Evolutionary conservation across 2,329 filamentous ascomycete genomes (phyloP).

Genomic region (Setomelanomma holmii): DNA sequence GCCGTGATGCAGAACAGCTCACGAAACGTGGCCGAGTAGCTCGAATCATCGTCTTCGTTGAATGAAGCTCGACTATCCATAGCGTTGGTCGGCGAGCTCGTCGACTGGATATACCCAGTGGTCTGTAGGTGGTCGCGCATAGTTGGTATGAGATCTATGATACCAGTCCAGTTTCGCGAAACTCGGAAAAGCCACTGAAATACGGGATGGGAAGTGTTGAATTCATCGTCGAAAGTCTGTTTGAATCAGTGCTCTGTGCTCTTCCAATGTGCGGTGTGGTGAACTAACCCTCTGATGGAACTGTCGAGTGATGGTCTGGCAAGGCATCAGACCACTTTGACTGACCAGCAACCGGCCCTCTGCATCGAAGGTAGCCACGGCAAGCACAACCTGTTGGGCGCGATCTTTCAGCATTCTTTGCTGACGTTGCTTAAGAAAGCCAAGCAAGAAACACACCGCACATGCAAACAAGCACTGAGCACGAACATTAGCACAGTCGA

Average conservation of each 20-base stretch:
- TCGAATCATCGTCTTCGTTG: conserved; percentile 61
- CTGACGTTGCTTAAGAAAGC: conserved; percentile 48
- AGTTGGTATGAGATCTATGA: conserved; percentile 71
- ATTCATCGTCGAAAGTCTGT: conserved; percentile 72
- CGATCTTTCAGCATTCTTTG: conserved; percentile 51
- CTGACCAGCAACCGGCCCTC: conserved; percentile 72
- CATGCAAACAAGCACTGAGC: conserved; percentile 51
- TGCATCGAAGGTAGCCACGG: conserved; percentile 71
- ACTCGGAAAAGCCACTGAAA: conserved; percentile 90
- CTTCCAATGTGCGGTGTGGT: conserved; percentile 63
- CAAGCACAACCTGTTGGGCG: conserved; percentile 62
- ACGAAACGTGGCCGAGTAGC: conserved; percentile 79
- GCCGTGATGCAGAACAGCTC: conserved; percentile 85
- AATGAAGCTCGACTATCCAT: conserved; percentile 27
- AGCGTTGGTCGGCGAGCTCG: conserved; percentile 19
- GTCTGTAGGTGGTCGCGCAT: conserved; percentile 77
- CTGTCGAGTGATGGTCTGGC: conserved; percentile 76
- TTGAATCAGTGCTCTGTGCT: conserved; percentile 12
- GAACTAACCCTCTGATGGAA: conserved; percentile 47
- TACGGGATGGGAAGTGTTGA: conserved; percentile 76
- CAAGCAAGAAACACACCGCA: conserved; percentile 43
- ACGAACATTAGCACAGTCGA: conserved; percentile 70
- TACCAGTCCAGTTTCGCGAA: conserved; percentile 75
- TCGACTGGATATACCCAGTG: conserved; percentile 32
- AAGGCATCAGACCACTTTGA: conserved; percentile 72